Evolutionary conservation across 805 yeast genomes (phyloP), one percentile per base, ranked within the genome.

Genomic region (Candida arabinofermentans): DNA sequence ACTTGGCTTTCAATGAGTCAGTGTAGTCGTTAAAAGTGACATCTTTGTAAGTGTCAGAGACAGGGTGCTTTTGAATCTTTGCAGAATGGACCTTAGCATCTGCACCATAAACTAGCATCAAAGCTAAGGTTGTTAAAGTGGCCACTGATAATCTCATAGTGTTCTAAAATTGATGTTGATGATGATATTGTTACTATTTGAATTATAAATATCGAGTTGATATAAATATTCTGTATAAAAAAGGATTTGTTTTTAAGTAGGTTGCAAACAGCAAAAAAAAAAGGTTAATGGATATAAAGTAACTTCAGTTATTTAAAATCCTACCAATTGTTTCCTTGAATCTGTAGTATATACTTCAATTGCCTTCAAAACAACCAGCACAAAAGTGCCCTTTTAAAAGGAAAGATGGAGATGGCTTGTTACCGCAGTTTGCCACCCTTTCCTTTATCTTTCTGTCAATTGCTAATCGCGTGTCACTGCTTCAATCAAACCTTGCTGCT

Each of bases 1-100:
- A 77, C 57, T 75, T 77, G 53, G 65, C 55, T 44, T 75, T 71
- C 48, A 77, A 62, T 2, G 75, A 68, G n/a, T 55, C 48, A 40
- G 75, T 69, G 54, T 77, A 76, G 34, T 74, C 74, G n/a, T 53
- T 46, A 53, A 72, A 77, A 12, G 64, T 58, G 39, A 61, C 54
- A 37, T 74, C 75, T 39, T 67, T 66, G 44, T 73, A 67, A 14
- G 75, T 63, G 24, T 74, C 79, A 19, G 70, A 71, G 30, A 58
- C 57, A 2, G 80, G 72, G 27, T 74, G 64, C 58, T 72, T 75
- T 45, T 66, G 59, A 51, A 77, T 65, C 42, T 70, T 66, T 34
- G 77, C 71, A 14, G 70, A 62, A 55, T 70, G 75, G 23, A 65
- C 70, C 41, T 66, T 73, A 40, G 77, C 80, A 30, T 72, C 71